Conservation (phyloP, 192 early-diverging fungal species). For the Umbelopsis sp. region DNA sequence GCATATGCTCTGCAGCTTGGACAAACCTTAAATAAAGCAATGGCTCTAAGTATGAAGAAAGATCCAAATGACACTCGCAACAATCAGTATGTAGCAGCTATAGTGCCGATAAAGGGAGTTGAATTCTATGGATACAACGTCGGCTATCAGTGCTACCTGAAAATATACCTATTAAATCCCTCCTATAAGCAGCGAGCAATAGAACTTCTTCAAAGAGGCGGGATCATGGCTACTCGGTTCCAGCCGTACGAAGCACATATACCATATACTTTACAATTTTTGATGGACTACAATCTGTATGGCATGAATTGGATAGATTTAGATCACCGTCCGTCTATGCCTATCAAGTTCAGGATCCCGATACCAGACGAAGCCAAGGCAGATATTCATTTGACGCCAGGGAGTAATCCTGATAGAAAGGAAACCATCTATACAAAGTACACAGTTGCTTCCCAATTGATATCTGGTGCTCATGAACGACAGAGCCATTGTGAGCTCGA, state of each 20-base stretch:
- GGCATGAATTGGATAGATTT: constrained; percentile 84
- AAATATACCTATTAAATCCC: constrained; percentile 74
- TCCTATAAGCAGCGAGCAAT: constrained; percentile 56
- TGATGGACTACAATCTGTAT: constrained; percentile 85
- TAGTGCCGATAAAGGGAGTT: constrained; percentile 74
- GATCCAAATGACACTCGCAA: constrained; percentile 26
- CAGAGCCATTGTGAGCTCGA: constrained; percentile 76
- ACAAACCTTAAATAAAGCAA: constrained; percentile 70
- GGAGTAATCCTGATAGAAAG: neutral
- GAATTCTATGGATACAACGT: constrained; percentile 89
- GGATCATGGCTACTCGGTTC: constrained; percentile 67
- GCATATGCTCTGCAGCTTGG: constrained; percentile 58
- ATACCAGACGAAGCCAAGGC: constrained; percentile 24
- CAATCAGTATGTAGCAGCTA: constrained; percentile 63
- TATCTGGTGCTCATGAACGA: constrained; percentile 42
- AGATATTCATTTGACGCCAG: constrained; percentile 17
- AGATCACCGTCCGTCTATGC: constrained; percentile 44
- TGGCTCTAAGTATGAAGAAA: constrained; percentile 48
- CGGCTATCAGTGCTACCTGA: constrained; percentile 72
- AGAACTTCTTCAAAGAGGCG: constrained; percentile 70
- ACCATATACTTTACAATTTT: constrained; percentile 81
- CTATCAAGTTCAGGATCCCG: constrained; percentile 8
- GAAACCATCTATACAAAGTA: constrained; percentile 13
- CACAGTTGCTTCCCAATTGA: constrained; percentile 22
- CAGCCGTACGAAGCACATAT: constrained; percentile 85